These are phyloP conservation scores for Mucor indicus DNA, from an alignment of 371 early-diverging fungal species.

Conservation along the genomic window DNA sequence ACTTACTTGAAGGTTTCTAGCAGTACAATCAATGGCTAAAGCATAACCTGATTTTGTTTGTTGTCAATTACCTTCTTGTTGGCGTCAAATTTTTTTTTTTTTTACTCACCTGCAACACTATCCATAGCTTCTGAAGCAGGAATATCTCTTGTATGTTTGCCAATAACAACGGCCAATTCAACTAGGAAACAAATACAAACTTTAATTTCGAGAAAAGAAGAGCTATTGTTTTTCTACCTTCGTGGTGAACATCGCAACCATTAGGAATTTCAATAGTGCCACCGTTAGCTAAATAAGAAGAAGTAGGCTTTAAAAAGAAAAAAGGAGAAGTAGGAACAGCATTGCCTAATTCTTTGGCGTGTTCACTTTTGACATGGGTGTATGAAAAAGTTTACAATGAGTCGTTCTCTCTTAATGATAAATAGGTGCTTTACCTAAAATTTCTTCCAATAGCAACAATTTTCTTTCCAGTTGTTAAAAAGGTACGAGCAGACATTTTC, in stretches of 20 bases:
- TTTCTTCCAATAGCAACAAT: constrained; percentile 93
- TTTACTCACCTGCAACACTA: constrained; percentile 57
- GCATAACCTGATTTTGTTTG: constrained; percentile 66
- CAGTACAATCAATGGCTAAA: constrained; percentile 91
- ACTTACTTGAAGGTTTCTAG: constrained; percentile 76
- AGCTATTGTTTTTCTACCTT: constrained; percentile 44
- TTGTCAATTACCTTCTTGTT: background rate
- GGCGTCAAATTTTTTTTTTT: background rate
- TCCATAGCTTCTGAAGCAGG: constrained; percentile 57
- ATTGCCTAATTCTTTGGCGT: constrained; percentile 92
- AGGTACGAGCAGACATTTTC: constrained; percentile 47
- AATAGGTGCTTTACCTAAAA: constrained; percentile 56
- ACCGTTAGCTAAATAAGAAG: constrained; percentile 74
- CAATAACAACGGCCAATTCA: constrained; percentile 93
- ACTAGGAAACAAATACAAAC: constrained; percentile 36
- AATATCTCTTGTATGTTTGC: constrained; percentile 80
- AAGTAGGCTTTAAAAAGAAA: constrained; percentile 94
- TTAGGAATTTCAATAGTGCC: constrained; percentile 79
- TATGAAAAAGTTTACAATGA: background rate
- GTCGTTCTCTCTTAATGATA: background rate
- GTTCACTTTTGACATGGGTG: constrained; percentile 54
- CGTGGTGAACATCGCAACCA: constrained; percentile 86
- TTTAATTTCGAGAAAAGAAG: background rate
- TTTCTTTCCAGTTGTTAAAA: constrained; percentile 72
- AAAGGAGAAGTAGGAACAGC: constrained; percentile 86